Percentiles rank a stretch among this genome's conserved stretches.
Conservation (phyloP, 768 basidiomycete species). For the Leccinum fibrillosum region DNA sequence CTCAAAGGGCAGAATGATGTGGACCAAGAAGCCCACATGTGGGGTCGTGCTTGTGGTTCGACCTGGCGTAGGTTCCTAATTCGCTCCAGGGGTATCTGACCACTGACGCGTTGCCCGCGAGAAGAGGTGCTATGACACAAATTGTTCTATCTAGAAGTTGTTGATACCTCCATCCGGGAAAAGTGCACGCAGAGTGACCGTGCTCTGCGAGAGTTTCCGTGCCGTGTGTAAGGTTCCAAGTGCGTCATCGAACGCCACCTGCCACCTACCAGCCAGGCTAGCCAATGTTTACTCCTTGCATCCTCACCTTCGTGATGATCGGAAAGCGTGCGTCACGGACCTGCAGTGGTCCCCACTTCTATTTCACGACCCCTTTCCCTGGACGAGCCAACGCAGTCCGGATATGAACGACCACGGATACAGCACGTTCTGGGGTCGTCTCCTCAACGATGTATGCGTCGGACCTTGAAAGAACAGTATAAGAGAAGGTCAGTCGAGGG, state of each 20-base stretch:
- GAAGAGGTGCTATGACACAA: conserved; percentile 8
- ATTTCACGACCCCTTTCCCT: conserved; percentile 11
- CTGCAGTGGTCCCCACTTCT: conserved; percentile 9
- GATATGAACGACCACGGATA: conserved; percentile 18
- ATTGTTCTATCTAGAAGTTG: conserved; percentile 18
- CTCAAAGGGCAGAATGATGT: conserved; percentile 24
- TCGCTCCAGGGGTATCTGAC: neutral
- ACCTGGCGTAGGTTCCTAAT: conserved; percentile 24
- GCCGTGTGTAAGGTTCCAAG: neutral
- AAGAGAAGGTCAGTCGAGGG: conserved; percentile 14
- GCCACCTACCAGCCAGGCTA: neutral
- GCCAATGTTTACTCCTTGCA: too few species aligned
- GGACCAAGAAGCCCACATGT: neutral
- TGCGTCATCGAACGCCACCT: conserved; percentile 1
- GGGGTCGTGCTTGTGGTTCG: neutral
- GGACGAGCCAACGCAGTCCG: conserved; percentile 8
- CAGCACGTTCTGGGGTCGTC: conserved; percentile 25
- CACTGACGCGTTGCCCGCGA: conserved; percentile 5
- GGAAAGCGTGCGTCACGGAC: neutral
- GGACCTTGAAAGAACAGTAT: conserved; percentile 26
- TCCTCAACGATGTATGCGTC: conserved; percentile 11
- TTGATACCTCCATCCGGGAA: conserved; percentile 5
- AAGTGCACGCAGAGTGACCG: neutral
- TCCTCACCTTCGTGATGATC: conserved; percentile 7
- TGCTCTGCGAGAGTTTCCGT: neutral